Conservation (phyloP, 139 green algal species). For the Chlamydomonas incerta region DNA sequence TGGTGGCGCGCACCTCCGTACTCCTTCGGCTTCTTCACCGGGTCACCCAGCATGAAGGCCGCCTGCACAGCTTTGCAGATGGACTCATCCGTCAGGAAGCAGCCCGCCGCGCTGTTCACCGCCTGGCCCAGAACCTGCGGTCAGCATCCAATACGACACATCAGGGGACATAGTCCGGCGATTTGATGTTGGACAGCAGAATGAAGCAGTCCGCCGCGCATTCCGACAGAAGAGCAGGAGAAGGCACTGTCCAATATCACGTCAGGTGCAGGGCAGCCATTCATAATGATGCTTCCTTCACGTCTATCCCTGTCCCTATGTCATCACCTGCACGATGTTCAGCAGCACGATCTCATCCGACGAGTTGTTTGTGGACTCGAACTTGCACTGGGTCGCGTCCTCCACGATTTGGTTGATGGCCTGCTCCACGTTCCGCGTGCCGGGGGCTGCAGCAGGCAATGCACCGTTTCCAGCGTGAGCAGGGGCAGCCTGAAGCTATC, state of each 20-base stretch:
- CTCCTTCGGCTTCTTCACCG: conserved; percentile 62
- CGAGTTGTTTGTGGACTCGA: conserved; percentile 90
- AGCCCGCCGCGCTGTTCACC: conserved; percentile 63
- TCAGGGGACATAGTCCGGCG: too few species aligned
- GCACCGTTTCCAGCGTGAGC: too few species aligned
- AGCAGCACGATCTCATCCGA: conserved; percentile 96
- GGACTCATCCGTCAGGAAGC: conserved; percentile 63
- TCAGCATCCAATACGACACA: too few species aligned
- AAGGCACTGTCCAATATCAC: too few species aligned
- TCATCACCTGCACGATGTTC: conserved; percentile 89
- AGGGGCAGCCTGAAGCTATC: too few species aligned
- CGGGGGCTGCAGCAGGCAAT: conserved; percentile 45
- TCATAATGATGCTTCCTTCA: too few species aligned
- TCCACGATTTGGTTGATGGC: conserved; percentile 89
- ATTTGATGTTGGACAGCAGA: too few species aligned
- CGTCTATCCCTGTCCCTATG: too few species aligned
- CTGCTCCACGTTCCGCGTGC: conserved; percentile 59
- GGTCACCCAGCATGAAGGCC: conserved; percentile 73
- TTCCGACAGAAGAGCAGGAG: too few species aligned
- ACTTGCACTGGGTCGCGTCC: conserved; percentile 92
- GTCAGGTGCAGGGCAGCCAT: too few species aligned
- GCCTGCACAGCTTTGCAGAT: conserved; percentile 65
- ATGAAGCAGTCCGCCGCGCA: too few species aligned
- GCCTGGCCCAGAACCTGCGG: conserved; percentile 36
- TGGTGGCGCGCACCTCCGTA: conserved; percentile 31